These are phyloP conservation scores for Backusella westeae DNA, from an alignment of 192 early-diverging fungal species.

Conservation along the genomic window DNA sequence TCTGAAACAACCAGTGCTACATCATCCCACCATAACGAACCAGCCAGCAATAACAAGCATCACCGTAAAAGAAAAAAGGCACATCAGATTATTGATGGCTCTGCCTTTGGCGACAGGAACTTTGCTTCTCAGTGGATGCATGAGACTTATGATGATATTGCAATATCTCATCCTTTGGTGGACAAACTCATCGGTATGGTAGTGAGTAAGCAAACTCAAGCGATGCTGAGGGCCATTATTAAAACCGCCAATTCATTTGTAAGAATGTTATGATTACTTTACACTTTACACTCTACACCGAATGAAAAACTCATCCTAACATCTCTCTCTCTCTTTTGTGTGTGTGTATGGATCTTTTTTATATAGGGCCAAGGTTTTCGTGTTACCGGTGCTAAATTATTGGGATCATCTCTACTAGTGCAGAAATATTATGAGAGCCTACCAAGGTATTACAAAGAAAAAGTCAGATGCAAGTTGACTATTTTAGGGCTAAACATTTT, in stretches of 20 bases:
- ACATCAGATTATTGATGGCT: slow-evolving; percentile 35
- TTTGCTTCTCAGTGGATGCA: slow-evolving; percentile 36
- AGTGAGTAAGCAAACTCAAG: slow-evolving; percentile 42
- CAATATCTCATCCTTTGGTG: slow-evolving; percentile 25
- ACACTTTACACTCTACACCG: background rate
- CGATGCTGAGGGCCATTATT: slow-evolving; percentile 44
- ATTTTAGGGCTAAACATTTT: background rate
- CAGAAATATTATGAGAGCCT: slow-evolving; percentile 47
- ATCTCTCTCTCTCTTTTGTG: background rate
- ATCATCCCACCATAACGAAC: background rate
- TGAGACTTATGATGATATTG: slow-evolving; percentile 33
- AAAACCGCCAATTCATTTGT: slow-evolving; percentile 41
- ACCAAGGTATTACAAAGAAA: background rate
- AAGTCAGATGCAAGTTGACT: background rate
- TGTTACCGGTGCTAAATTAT: slow-evolving; percentile 47
- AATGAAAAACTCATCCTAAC: too few relatives aligned
- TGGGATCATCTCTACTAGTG: slow-evolving; percentile 52
- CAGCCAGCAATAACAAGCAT: background rate
- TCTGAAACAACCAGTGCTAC: background rate
- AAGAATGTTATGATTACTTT: background rate
- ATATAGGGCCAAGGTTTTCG: slow-evolving; percentile 55
- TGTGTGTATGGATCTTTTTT: background rate
- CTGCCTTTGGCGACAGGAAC: slow-evolving; percentile 36
- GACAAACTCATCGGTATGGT: slow-evolving; percentile 36
- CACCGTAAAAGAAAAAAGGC: slow-evolving; percentile 31